Percentiles rank a stretch among this genome's conserved stretches.
phyloP scores from a whole-genome alignment of 2,329 filamentous ascomycete genomes.

The Zelopaecilomyces penicillatus region DNA sequence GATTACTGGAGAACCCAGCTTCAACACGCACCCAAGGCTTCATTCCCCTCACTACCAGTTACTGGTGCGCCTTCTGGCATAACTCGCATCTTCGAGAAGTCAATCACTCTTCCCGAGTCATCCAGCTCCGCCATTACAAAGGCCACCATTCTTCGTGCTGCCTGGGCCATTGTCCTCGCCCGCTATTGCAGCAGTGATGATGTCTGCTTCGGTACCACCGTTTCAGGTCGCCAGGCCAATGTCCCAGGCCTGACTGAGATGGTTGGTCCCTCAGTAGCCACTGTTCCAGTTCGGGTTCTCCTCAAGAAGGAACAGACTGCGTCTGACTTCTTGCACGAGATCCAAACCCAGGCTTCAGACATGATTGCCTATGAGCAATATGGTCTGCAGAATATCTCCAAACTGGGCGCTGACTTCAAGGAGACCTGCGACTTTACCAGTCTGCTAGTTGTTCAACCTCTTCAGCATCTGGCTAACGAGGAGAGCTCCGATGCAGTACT shows the following conservation, averaged over 20 bases:
- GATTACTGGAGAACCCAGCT: too few species aligned
- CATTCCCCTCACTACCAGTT: too few species aligned
- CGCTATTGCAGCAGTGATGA: slow-evolving; percentile 6
- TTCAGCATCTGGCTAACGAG: slow-evolving; percentile 1
- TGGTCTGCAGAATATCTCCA: slow-evolving; percentile 6
- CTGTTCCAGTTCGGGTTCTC: slow-evolving; percentile 11
- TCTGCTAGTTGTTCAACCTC: slow-evolving; percentile 5
- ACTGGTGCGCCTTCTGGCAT: not conserved
- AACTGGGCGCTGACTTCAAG: not conserved
- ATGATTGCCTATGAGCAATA: slow-evolving; percentile 7
- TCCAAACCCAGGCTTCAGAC: slow-evolving; percentile 11
- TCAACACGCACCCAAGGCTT: too few species aligned
- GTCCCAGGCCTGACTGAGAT: slow-evolving; percentile 10
- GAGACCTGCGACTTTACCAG: slow-evolving; percentile 6
- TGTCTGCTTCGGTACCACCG: slow-evolving; percentile 6
- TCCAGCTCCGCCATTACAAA: slow-evolving; percentile 8
- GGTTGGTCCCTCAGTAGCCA: slow-evolving; percentile 11
- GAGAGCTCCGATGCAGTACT: slow-evolving; percentile 1
- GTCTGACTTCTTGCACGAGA: slow-evolving; percentile 8
- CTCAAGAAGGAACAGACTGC: slow-evolving; percentile 8
- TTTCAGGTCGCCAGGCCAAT: slow-evolving; percentile 12
- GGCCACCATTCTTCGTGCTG: slow-evolving; percentile 16
- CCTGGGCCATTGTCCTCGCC: slow-evolving; percentile 16
- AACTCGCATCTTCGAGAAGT: slow-evolving; percentile 4
- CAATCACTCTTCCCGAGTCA: slow-evolving; percentile 2